phyloP scores from a whole-genome alignment of 2,329 filamentous ascomycete genomes.

The Neofusicoccum sp. region DNA sequence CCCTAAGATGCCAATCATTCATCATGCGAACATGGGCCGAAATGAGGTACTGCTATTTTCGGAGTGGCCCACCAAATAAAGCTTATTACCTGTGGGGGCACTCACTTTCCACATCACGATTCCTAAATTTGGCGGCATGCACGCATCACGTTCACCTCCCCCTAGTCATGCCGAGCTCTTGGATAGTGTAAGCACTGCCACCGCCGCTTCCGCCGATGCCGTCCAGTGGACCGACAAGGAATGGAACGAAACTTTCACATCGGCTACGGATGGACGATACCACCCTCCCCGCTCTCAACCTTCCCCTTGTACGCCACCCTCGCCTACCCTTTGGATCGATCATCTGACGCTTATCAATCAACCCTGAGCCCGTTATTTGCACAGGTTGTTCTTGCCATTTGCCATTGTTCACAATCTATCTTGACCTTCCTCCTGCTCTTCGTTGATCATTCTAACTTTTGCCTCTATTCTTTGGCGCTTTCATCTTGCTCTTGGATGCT shows the following conservation, averaged over 20 bases:
- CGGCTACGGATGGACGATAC: no score
- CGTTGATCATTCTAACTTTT: neutral
- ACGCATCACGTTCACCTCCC: neutral
- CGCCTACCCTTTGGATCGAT: no score
- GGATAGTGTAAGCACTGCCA: neutral
- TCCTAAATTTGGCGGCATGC: conserved; percentile 3
- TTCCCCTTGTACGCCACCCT: no score
- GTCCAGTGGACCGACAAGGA: neutral
- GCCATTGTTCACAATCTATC: neutral
- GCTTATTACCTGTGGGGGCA: conserved; percentile 9
- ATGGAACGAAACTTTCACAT: neutral
- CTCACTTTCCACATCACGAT: neutral
- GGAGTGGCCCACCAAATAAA: conserved; percentile 4
- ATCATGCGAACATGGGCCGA: neutral
- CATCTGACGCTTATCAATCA: no score
- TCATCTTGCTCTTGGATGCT: neutral
- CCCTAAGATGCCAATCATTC: neutral
- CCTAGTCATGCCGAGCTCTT: neutral
- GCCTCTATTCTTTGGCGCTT: neutral
- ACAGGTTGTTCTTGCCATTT: no score
- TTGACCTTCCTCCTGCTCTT: neutral
- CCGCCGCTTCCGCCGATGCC: neutral
- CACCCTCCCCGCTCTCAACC: no score
- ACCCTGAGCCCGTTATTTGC: no score
- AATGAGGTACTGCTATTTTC: conserved; percentile 16